Base-by-base conservation (phyloP, 2,329 filamentous ascomycete species). In the Aureobasidium uvarum region DNA sequence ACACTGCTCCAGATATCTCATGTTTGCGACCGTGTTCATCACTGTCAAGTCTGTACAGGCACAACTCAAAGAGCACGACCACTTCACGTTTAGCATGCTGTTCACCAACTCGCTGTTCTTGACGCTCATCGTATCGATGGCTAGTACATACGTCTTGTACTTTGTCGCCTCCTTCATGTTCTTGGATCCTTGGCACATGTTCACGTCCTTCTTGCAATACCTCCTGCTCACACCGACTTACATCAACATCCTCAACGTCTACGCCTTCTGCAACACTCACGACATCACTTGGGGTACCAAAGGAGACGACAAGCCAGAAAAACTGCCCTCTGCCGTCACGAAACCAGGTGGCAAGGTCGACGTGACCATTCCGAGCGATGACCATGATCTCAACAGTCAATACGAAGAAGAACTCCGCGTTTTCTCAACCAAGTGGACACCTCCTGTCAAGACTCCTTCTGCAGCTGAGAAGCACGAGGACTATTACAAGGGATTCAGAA, bases 181-280 rank as follows among this genome's bases (percentile, higher is more conserved):
- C 87, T 87, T 98, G 77, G 95, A 99, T 76, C 95, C 95, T 4
- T 99, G 95, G 94, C 95, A 99, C 80, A 98, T 99, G 92, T 84
- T 96, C 77, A 98, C 95, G n/a, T 86, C 80, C 60, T 92, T 98
- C 77, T 77, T 92, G 56, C 95, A 98, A 84, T 99, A 99, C 77
- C 87, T 98, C 71, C 86, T 98, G 48, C 84, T 99, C 66, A 96
- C 93, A 0, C 95, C 95, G 0, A 96, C 93, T 0, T 99, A 96
- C 80, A 96, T 96, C 81, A 99, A 98, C 78, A 93, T 98, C 66
- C 87, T 99, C 72, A 99, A 98, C 81, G 95, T 99, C 66, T 99
- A 98, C 78, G 94, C 94, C 67, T 99, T 99, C 79, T 98, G 93
- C 80, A 97, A 97, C 79, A 96, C 93, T 31, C 93, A 97, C 83